phyloP scores from a whole-genome alignment of 2,329 filamentous ascomycete species.

The Claviceps monticola region DNA sequence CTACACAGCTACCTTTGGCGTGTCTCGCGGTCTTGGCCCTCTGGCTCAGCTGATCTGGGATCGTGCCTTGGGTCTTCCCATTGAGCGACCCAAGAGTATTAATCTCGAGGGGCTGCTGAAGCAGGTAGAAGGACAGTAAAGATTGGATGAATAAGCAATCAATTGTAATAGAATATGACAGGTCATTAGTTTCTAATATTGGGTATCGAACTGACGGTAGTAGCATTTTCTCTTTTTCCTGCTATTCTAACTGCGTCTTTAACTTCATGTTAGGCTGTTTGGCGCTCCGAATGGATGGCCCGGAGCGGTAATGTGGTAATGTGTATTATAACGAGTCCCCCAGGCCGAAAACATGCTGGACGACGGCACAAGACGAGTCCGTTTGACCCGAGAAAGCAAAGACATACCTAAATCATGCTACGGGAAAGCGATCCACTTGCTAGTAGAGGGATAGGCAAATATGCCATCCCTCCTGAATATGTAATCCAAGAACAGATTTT shows the following conservation, averaged over 20 bases:
- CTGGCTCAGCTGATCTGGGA: constrained; percentile 95
- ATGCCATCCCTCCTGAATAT: constrained; percentile 6
- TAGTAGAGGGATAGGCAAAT: neutral
- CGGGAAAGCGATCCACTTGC: neutral
- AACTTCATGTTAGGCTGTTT: neutral
- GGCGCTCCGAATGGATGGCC: neutral
- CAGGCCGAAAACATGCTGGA: too few species aligned
- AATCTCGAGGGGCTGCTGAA: constrained; percentile 78
- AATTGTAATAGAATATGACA: neutral
- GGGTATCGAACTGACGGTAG: neutral
- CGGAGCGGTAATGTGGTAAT: too few species aligned
- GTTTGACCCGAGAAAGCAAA: too few species aligned
- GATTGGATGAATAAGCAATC: neutral
- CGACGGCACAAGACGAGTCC: too few species aligned
- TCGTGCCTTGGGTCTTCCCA: constrained; percentile 80
- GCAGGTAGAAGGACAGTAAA: constrained; percentile 35
- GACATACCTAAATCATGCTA: neutral
- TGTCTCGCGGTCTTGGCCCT: constrained; percentile 64
- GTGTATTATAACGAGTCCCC: too few species aligned
- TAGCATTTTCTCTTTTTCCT: neutral
- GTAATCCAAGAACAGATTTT: constrained; percentile 28
- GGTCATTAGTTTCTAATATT: neutral
- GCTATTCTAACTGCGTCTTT: neutral
- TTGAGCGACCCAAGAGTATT: constrained; percentile 96
- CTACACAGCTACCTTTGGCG: constrained; percentile 65